These are phyloP conservation scores for Farysia itapuensis DNA, from an alignment of 1,284 basidiomycete species.

Conservation along the genomic window DNA sequence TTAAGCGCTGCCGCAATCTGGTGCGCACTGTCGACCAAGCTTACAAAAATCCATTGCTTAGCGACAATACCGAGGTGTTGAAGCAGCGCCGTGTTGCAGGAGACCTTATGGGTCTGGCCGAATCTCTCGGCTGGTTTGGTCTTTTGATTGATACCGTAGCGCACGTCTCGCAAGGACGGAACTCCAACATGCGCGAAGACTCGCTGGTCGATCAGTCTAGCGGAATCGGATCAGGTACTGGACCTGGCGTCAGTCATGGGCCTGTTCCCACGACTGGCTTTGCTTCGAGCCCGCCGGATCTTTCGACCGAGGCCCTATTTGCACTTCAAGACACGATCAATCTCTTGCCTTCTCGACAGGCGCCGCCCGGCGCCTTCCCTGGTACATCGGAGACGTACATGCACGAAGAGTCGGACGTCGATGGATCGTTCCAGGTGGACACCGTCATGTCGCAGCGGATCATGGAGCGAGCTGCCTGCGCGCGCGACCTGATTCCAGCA, in stretches of 20 bases:
- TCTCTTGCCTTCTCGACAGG: conserved; percentile 25
- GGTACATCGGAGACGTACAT: conserved; percentile 33
- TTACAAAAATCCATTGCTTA: conserved; percentile 19
- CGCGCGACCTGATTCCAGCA: conserved; percentile 31
- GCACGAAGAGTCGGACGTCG: conserved; percentile 26
- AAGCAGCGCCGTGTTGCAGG: conserved; percentile 19
- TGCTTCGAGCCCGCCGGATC: conserved; percentile 10
- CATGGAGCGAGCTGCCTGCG: conserved; percentile 36
- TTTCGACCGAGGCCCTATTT: conserved; percentile 26
- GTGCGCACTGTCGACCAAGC: conserved; percentile 25
- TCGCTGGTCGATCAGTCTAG: conserved; percentile 18
- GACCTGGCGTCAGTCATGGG: conserved; percentile 16
- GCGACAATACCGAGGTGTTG: conserved; percentile 10
- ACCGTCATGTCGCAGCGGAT: conserved; percentile 38
- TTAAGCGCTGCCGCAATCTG: conserved; percentile 22
- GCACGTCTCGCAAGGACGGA: conserved; percentile 25
- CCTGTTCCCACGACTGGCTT: conserved; percentile 2
- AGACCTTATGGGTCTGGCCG: conserved; percentile 34
- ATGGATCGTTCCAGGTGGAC: conserved; percentile 21
- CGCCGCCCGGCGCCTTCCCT: conserved; percentile 33
- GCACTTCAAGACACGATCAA: conserved; percentile 35
- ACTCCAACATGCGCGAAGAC: conserved; percentile 31
- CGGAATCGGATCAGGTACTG: conserved; percentile 25
- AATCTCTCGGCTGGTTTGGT: conserved; percentile 38
- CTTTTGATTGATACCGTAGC: conserved; percentile 37